phyloP scores from a whole-genome alignment of 2,329 filamentous ascomycete species.

The Hirsutella rhossiliensis region DNA sequence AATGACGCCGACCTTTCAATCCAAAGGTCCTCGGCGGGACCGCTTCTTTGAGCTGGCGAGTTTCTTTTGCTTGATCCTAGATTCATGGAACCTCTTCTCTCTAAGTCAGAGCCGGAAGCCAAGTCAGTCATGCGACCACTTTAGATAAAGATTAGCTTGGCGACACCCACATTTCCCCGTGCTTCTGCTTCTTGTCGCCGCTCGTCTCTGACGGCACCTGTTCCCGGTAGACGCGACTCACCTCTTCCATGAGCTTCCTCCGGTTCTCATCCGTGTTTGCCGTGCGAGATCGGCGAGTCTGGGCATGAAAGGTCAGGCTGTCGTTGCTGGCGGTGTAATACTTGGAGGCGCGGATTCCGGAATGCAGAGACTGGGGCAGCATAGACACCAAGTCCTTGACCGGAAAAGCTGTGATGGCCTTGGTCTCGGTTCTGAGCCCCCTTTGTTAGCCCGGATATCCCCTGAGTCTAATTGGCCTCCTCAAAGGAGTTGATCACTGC shows the following conservation, averaged over 20 bases:
- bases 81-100: conserved; percentile 31
- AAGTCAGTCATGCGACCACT: too few relatives aligned
- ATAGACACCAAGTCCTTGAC: conserved; percentile 30
- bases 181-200: conserved; percentile 33
- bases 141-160: too few relatives aligned
- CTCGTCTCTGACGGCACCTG: conserved; percentile 34
- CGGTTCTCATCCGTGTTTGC: conserved; percentile 42
- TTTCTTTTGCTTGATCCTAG: conserved; percentile 35
- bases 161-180: conserved; percentile 30
- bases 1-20: too few relatives aligned
- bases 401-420: conserved; percentile 42
- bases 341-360: conserved; percentile 34
- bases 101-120: conserved; percentile 14
- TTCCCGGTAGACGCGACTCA: conserved; percentile 33
- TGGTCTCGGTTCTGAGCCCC: conserved; percentile 43
- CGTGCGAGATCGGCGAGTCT: conserved; percentile 38
- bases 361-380: conserved; percentile 36
- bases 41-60: conserved; percentile 37
- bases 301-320: conserved; percentile 41
- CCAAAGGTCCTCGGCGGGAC: conserved; percentile 23
- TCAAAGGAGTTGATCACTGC: not conserved
- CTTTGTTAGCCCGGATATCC: conserved; percentile 16
- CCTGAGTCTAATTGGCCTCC: not conserved
- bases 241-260: conserved; percentile 34
- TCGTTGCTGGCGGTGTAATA: conserved; percentile 42